Base-by-base conservation (phyloP, 2,329 filamentous ascomycete genomes). In the Paraconiothyrium brasiliense region DNA sequence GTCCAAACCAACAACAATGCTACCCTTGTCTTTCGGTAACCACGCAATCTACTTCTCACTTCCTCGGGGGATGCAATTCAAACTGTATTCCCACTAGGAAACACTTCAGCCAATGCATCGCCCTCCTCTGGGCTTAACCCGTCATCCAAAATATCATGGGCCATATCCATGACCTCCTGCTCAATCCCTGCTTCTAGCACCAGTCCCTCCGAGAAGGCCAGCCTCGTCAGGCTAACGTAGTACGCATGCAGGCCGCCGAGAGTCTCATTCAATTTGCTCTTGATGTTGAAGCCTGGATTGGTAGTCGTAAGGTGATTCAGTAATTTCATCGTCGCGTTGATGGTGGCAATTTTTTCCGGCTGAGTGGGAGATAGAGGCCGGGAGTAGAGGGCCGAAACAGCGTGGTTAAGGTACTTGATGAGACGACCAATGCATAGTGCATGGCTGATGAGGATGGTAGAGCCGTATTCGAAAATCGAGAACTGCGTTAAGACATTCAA, bases 141-240 rank as follows among this genome's bases (percentile, higher is more conserved):
- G 63, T 92, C 83, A 75, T 97, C 93, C 43, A 98, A 78, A 64
- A 99, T 82, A 71, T 91, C 88, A 69, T 94, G 90, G 3, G 95
- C 94, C 78, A 90, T 89, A 65, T 94, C 92, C 1, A 90, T 87
- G 0, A 93, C 92, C 65, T 92, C 92, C 32, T 90, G 87, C 39
- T 91, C 90, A 57, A 97, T 90, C 0, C 90, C 90, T 1, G 84
- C 83, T 78, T 97, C 93, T 32, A 96, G 84, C 11, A 95, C 86
- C 9, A 92, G 78, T 34, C 92, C 90, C 63, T 97, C 92, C 6
- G 88, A 90, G 76, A 97, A 97, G 0, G 92, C 93, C n/a, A 98
- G 81, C 46, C 94, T 82, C 0, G 92, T 93, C 48, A 99, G 81
- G 2, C 89, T 88, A 10, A 97, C 86, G 1, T 96, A 82, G 71